phyloP scores from a whole-genome alignment of 306 rosid genomes.

The Lithocarpus polystachyus region DNA sequence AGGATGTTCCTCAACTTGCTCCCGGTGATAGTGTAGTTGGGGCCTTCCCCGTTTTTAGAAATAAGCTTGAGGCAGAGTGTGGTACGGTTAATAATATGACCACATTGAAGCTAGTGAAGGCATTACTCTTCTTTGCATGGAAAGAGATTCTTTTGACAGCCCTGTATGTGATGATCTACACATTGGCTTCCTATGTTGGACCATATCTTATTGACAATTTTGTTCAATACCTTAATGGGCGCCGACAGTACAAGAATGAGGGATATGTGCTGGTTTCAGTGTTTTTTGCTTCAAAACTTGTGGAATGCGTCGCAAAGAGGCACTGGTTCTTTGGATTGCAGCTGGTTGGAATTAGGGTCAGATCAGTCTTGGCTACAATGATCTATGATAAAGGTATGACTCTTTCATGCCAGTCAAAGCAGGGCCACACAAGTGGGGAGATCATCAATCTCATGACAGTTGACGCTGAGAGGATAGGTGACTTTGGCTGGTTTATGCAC shows the following conservation, averaged over 20 bases:
- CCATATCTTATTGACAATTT: slow-evolving; percentile 26
- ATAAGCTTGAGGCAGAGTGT: slow-evolving; percentile 11
- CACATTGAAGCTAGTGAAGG: slow-evolving; percentile 19
- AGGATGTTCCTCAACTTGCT: slow-evolving; percentile 22
- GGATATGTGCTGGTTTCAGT: slow-evolving; percentile 12
- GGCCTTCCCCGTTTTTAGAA: slow-evolving; percentile 22
- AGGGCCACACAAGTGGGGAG: slow-evolving; percentile 19
- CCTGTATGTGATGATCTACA: slow-evolving; percentile 2
- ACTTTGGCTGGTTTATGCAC: slow-evolving; percentile 21
- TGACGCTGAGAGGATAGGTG: slow-evolving; percentile 19
- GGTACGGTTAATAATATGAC: background rate
- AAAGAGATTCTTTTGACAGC: slow-evolving; percentile 15
- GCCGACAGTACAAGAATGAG: background rate
- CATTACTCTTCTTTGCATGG: slow-evolving; percentile 19
- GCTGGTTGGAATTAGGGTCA: slow-evolving; percentile 18
- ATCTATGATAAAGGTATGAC: slow-evolving; percentile 18
- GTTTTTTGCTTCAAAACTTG: slow-evolving; percentile 15
- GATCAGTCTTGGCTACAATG: slow-evolving; percentile 8
- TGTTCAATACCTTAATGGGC: slow-evolving; percentile 27
- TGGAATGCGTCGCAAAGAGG: slow-evolving; percentile 3
- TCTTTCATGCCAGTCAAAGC: slow-evolving; percentile 24
- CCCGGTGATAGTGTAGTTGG: slow-evolving; percentile 7
- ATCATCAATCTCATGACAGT: slow-evolving; percentile 24
- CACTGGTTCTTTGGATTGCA: slow-evolving; percentile 26
- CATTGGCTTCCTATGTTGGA: slow-evolving; percentile 29